phyloP scores from a whole-genome alignment of 768 basidiomycete species.

The Paxillus involutus region DNA sequence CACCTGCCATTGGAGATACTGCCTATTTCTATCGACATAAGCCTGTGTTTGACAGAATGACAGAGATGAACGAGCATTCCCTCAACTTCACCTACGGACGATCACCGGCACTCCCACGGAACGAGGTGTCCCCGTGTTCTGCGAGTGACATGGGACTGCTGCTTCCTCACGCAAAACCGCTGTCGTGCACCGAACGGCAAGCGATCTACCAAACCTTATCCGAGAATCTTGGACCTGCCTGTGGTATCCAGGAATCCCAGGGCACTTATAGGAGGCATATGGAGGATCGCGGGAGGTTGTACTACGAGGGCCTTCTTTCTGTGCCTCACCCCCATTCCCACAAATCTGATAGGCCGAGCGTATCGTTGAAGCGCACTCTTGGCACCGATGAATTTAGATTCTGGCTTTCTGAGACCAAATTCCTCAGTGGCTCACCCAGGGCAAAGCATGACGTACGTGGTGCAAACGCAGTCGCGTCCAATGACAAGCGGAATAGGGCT shows the following conservation, averaged over 20 bases:
- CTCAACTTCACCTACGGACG: slow-evolving; percentile 11
- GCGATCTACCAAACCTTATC: slow-evolving; percentile 53
- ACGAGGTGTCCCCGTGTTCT: slow-evolving; percentile 19
- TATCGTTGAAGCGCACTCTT: slow-evolving; percentile 5
- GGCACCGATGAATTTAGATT: slow-evolving; percentile 28
- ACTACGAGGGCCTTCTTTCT: slow-evolving; percentile 43
- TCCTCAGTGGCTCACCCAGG: slow-evolving; percentile 19
- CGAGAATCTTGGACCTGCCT: slow-evolving; percentile 44
- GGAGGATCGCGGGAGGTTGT: slow-evolving; percentile 45
- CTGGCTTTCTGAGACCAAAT: slow-evolving; percentile 31
- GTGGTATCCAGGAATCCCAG: slow-evolving; percentile 48
- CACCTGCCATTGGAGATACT: slow-evolving; percentile 28
- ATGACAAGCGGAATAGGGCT: slow-evolving; percentile 7
- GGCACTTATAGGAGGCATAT: slow-evolving; percentile 54
- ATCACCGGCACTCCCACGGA: slow-evolving; percentile 6
- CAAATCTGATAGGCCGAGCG: slow-evolving; percentile 8
- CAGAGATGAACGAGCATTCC: slow-evolving; percentile 19
- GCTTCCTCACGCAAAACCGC: slow-evolving; percentile 25
- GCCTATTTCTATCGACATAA: slow-evolving; percentile 27
- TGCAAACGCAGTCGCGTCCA: slow-evolving; percentile 4
- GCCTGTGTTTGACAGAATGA: slow-evolving; percentile 27
- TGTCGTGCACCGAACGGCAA: slow-evolving; percentile 46
- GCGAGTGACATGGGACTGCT: slow-evolving; percentile 13
- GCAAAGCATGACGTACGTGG: slow-evolving; percentile 10
- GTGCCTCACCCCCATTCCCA: slow-evolving; percentile 15